Percentiles rank a stretch among this genome's conserved stretches.
phyloP scores from a whole-genome alignment of 1,284 basidiomycete species.

The Irpex sp. region DNA sequence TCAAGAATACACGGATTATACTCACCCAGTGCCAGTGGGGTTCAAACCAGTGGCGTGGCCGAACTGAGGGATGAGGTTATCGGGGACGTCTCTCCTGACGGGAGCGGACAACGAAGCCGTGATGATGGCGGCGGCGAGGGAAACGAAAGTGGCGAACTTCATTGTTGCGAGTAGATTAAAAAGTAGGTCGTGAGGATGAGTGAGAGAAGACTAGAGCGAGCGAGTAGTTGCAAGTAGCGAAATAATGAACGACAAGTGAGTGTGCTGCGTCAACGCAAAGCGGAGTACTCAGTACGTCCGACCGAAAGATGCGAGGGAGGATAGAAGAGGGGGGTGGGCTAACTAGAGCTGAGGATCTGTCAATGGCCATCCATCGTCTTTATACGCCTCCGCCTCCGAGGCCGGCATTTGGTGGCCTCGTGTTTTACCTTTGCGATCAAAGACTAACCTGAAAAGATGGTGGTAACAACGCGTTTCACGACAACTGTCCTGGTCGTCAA shows the following conservation, averaged over 20 bases:
- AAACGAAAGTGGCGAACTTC: conserved; percentile 25
- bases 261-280: conserved; percentile 18
- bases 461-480: neutral
- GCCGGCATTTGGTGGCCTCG: neutral
- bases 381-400: neutral
- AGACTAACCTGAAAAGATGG: neutral
- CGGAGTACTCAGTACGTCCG: conserved; percentile 18
- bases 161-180: conserved; percentile 10
- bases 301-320: conserved; percentile 7
- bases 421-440: neutral
- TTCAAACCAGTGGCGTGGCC: conserved; percentile 46
- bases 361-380: neutral
- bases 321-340: conserved; percentile 4
- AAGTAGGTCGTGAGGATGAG: neutral
- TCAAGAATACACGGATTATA: neutral
- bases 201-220: neutral
- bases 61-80: conserved; percentile 50
- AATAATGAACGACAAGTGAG: conserved; percentile 11
- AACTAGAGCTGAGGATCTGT: neutral
- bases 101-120: conserved; percentile 37
- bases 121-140: conserved; percentile 31
- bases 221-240: conserved; percentile 4
- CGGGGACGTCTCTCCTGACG: conserved; percentile 42
- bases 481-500: neutral
- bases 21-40: conserved; percentile 43